Conservation (phyloP, 768 basidiomycete genomes). For the Tylopilus sp. region DNA sequence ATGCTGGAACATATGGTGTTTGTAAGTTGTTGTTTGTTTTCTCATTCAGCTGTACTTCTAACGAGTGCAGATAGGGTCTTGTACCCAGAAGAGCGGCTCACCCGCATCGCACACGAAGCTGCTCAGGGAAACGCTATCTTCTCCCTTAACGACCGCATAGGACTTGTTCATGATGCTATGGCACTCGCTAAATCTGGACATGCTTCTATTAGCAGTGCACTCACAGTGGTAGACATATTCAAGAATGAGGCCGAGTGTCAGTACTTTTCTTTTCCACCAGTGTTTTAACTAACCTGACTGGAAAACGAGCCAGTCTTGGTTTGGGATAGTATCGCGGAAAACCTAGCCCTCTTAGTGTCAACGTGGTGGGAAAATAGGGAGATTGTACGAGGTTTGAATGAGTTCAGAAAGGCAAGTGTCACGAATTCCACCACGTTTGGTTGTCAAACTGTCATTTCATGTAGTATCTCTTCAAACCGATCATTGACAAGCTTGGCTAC, state of each 20-base stretch:
- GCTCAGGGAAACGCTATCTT: conserved; percentile 63
- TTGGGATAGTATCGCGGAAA: conserved; percentile 67
- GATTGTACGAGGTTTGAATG: conserved; percentile 51
- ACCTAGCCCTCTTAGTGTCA: conserved; percentile 49
- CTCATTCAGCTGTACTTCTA: not conserved
- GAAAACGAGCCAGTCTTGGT: conserved; percentile 58
- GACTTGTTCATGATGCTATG: conserved; percentile 79
- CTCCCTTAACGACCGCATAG: conserved; percentile 83
- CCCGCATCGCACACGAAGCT: conserved; percentile 76
- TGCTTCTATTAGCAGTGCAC: conserved; percentile 67
- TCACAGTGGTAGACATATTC: conserved; percentile 69
- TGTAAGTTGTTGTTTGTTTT: conserved; percentile 50
- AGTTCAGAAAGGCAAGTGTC: conserved; percentile 53
- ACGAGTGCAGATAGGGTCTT: conserved; percentile 66
- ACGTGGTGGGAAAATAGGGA: conserved; percentile 83
- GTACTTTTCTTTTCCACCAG: conserved; percentile 23
- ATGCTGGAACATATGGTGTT: conserved; percentile 84
- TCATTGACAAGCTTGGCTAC: conserved; percentile 77
- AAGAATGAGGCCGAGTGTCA: conserved; percentile 74
- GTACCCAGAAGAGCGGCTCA: conserved; percentile 78
- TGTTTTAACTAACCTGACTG: not conserved
- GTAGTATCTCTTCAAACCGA: conserved; percentile 65
- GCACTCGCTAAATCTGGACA: conserved; percentile 81
- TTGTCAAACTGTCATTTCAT: not conserved
- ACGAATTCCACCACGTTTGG: not conserved